These are phyloP conservation scores for Neonothopanus nambi DNA, from an alignment of 1,284 basidiomycete genomes.

Conservation along the genomic window DNA sequence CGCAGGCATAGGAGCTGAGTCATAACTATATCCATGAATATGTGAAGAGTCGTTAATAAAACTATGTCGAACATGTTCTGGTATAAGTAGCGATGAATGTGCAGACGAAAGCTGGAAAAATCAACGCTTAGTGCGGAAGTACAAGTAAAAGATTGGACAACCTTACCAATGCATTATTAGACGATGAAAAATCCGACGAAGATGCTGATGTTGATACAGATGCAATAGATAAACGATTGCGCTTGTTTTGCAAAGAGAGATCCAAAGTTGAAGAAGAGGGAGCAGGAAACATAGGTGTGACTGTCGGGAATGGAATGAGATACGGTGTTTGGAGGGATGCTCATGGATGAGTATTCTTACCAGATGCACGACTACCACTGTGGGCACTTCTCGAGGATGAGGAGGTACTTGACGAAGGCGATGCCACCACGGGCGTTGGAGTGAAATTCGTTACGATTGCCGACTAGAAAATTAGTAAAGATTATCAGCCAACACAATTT, in stretches of 20 bases:
- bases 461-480: slow-evolving; percentile 4
- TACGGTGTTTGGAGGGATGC: neutral
- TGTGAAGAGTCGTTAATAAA: slow-evolving; percentile 31
- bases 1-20: slow-evolving; percentile 28
- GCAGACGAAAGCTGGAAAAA: slow-evolving; percentile 52
- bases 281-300: neutral
- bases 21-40: slow-evolving; percentile 26
- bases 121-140: neutral
- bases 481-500: too few relatives aligned
- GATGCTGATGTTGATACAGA: slow-evolving; percentile 59
- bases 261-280: slow-evolving; percentile 12
- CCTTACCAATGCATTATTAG: slow-evolving; percentile 56
- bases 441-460: neutral
- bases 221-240: slow-evolving; percentile 43
- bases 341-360: slow-evolving; percentile 32
- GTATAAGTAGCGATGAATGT: slow-evolving; percentile 49
- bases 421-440: slow-evolving; percentile 2
- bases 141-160: neutral
- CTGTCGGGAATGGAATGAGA: neutral
- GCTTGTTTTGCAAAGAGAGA: slow-evolving; percentile 15
- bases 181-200: slow-evolving; percentile 43
- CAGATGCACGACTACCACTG: slow-evolving; percentile 38
- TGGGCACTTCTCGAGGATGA: slow-evolving; percentile 25
- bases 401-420: slow-evolving; percentile 38
- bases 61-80: slow-evolving; percentile 49